Conservation (phyloP, 345 rosid genomes). For the Pistacia integerrima region DNA sequence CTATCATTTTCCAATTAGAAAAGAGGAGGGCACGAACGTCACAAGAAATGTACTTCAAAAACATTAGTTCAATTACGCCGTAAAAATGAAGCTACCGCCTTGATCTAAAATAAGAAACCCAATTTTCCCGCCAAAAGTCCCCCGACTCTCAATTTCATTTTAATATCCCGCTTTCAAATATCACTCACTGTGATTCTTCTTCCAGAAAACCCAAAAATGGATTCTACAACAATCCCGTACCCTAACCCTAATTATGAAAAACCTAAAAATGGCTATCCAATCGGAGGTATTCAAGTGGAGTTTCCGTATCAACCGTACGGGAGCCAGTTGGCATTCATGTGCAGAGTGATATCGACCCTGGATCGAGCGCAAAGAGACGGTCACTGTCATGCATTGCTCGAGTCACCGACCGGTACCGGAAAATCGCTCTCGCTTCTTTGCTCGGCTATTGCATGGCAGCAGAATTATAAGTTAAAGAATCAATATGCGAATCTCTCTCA, state of each 20-base stretch:
- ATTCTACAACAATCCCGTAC: background rate
- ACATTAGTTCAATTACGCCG: too few relatives aligned
- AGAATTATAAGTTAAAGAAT: conserved; percentile 45
- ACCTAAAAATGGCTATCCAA: conserved; percentile 46
- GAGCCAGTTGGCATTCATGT: conserved; percentile 93
- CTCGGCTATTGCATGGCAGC: conserved; percentile 94
- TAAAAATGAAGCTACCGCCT: conserved; percentile 5
- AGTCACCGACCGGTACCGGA: conserved; percentile 97
- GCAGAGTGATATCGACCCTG: conserved; percentile 83
- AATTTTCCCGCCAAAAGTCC: conserved; percentile 15
- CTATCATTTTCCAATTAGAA: too few relatives aligned
- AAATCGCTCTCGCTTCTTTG: conserved; percentile 97
- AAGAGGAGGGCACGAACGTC: too few relatives aligned
- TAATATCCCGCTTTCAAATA: background rate
- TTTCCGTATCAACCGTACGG: conserved; percentile 97
- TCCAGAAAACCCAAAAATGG: background rate
- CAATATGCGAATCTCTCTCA: conserved; percentile 41
- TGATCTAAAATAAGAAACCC: background rate
- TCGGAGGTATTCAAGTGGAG: conserved; percentile 79
- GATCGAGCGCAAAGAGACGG: conserved; percentile 91
- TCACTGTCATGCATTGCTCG: conserved; percentile 86
- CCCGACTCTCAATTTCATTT: background rate
- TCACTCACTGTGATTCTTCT: background rate
- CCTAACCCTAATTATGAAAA: conserved; percentile 39
- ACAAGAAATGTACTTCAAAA: too few relatives aligned